Conservation (phyloP, 305 asterid genomes). For the Solanum hybrid region DNA sequence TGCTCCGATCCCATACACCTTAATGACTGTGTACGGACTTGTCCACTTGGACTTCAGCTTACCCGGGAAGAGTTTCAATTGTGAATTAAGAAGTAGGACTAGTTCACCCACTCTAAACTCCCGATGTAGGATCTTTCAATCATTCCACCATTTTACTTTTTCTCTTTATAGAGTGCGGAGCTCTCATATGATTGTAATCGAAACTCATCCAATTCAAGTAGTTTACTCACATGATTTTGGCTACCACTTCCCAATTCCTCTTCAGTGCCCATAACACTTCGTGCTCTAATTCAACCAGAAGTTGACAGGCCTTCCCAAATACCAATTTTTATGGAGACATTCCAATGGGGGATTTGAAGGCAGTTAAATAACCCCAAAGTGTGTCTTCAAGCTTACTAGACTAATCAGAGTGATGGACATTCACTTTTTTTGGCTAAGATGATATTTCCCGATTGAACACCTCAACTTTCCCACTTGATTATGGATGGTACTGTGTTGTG, state of each 20-base stretch:
- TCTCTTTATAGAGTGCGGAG: neutral
- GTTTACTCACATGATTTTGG: neutral
- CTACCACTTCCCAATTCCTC: neutral
- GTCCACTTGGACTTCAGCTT: neutral
- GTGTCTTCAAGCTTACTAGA: neutral
- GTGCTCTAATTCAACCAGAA: neutral
- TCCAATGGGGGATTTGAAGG: neutral
- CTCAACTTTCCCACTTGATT: neutral
- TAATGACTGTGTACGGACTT: neutral
- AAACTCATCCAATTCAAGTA: neutral
- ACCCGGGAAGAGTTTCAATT: neutral
- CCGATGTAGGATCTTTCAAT: neutral
- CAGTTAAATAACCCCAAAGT: neutral
- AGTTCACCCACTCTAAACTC: neutral
- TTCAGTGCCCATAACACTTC: neutral
- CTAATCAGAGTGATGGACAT: neutral
- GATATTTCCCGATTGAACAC: neutral
- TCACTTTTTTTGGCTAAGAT: neutral
- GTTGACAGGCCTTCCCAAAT: neutral
- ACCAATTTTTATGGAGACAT: neutral
- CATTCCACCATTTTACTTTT: neutral
- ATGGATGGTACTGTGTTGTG: neutral
- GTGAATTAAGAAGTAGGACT: neutral
- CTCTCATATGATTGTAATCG: neutral
- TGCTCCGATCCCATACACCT: neutral